Base-by-base conservation (phyloP, 192 early-diverging fungal species). In the Backusella circina region DNA sequence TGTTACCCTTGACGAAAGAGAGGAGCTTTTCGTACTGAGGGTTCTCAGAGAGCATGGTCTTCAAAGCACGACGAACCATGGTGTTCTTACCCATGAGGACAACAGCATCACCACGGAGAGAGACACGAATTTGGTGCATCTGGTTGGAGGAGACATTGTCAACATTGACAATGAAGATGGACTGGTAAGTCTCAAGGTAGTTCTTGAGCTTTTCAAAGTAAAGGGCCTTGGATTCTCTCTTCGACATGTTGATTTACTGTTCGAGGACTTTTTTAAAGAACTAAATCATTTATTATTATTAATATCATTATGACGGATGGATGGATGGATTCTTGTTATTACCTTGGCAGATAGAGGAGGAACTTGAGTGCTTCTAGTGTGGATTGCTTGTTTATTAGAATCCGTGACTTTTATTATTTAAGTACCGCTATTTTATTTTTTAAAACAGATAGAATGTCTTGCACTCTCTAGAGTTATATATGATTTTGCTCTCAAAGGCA, bases 31-130 rank as follows among this genome's bases (percentile, higher is more conserved):
- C 83, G 95, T 96, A 71, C n/a, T n/a, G n/a, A 90, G 97, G 95
- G 89, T 95, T 90, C 77, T 94, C 91, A 70, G 72, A 32, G 54
- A 88, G 73, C 67, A 93, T 79, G 50, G 79, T 78, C 80, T 86
- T 88, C 77, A 94, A 86, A 44, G 89, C 91, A 84, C 92, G 89
- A 77, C 97, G 95, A 65, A 99, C 95, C 96, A 98, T 99, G 85
- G 98, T 98, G 94, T 99, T 99, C 93, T 99, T 99, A 80, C 97
- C 98, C 98, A 99, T 99, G 72, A 99, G 93, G 64, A 99, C 90
- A 83, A 91, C 93, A 77, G 90, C 96, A 44, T 92, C 84, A 69
- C 94, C 94, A 86, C 98, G 96, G 84, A 99, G 92, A 68, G 90
- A 79, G 82, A 88, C 88, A 88, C 93, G 93, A 84, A 98, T 95